Conservation (phyloP, 2,329 filamentous ascomycete genomes). For the Elsinoe ampelina region DNA sequence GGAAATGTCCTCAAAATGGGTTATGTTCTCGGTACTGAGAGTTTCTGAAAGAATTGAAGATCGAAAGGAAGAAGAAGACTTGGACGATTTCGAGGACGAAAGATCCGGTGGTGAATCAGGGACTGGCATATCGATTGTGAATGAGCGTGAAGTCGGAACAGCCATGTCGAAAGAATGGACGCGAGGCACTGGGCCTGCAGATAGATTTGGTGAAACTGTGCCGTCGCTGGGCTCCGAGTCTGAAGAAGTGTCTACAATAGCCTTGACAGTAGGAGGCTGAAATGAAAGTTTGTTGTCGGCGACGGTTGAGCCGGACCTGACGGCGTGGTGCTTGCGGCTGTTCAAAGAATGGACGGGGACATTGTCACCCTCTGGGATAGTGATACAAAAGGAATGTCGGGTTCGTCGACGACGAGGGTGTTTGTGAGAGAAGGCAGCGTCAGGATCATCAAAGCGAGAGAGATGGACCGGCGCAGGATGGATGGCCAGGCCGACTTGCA, state of each 20-base stretch:
- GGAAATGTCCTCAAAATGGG: constrained; percentile 88
- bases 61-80: constrained; percentile 64
- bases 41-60: constrained; percentile 66
- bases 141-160: neutral
- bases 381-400: constrained; percentile 8
- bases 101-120: constrained; percentile 69
- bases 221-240: constrained; percentile 4
- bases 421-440: constrained; percentile 3
- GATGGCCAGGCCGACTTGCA: neutral
- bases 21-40: constrained; percentile 53
- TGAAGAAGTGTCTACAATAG: constrained; percentile 7
- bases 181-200: constrained; percentile 15
- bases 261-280: constrained; percentile 12
- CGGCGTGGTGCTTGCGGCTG: constrained; percentile 1
- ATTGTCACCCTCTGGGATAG: constrained; percentile 12
- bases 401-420: constrained; percentile 9
- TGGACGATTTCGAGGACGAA: constrained; percentile 78
- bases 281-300: constrained; percentile 11
- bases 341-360: constrained; percentile 11
- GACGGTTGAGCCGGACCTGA: constrained; percentile 8
- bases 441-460: constrained; percentile 3
- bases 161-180: constrained; percentile 18
- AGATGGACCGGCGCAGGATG: constrained; percentile 2
- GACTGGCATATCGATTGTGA: constrained; percentile 26
- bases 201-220: constrained; percentile 6